phyloP scores from a whole-genome alignment of 2,329 filamentous ascomycete species.

The Zymoseptoria crescenta region DNA sequence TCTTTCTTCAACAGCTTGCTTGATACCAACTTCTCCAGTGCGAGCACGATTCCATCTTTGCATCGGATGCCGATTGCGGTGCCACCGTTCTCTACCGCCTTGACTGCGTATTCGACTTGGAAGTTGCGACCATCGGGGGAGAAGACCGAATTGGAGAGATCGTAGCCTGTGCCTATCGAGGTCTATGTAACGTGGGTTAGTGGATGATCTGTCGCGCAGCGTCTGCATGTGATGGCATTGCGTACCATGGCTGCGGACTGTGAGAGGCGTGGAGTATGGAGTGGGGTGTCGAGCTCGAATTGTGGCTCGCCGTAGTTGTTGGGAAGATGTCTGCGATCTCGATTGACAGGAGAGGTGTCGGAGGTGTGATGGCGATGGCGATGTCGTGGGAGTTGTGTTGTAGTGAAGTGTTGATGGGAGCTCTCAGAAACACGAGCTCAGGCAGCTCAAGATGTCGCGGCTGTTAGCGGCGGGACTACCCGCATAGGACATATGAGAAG shows the following conservation, averaged over 20 bases:
- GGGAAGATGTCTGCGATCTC: background rate
- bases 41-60: conserved; percentile 93
- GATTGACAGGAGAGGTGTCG: background rate
- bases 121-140: conserved; percentile 98
- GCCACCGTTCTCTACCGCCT: conserved; percentile 96
- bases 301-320: background rate
- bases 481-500: background rate
- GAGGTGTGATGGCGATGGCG: background rate
- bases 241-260: background rate
- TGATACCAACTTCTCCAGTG: conserved; percentile 90
- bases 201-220: conserved; percentile 1
- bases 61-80: conserved; percentile 93
- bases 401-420: background rate
- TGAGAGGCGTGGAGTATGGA: background rate
- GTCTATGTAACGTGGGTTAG: conserved; percentile 51
- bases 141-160: conserved; percentile 99
- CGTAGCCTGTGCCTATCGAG: conserved; percentile 98
- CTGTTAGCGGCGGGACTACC: background rate
- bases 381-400: background rate
- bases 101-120: conserved; percentile 95
- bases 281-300: background rate
- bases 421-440: background rate
- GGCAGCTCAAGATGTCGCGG: background rate
- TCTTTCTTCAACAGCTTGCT: conserved; percentile 93
- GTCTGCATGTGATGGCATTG: background rate